Conservation (phyloP, 2,329 filamentous ascomycete genomes). For the Calonectria pteridis region DNA sequence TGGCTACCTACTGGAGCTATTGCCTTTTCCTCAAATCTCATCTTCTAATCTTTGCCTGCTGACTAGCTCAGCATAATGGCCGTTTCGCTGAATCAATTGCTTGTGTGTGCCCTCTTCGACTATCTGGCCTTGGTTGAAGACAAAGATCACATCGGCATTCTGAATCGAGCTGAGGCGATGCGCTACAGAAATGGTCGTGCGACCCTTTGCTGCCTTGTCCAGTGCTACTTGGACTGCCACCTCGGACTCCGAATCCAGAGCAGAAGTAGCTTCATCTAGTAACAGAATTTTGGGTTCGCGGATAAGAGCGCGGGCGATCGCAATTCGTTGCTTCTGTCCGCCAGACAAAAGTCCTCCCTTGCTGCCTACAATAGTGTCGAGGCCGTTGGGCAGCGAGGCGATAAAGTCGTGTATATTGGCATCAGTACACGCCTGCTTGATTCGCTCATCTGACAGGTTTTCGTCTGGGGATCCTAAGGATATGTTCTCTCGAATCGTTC, state of each 20-base stretch:
- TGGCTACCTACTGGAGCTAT: too few relatives aligned
- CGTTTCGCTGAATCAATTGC: background rate
- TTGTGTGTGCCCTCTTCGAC: background rate
- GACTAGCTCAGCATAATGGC: background rate
- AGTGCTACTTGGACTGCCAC: background rate
- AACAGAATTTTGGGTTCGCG: slow-evolving; percentile 4
- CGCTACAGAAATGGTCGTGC: slow-evolving; percentile 2
- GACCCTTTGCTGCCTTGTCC: slow-evolving; percentile 9
- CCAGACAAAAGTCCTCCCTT: slow-evolving; percentile 9
- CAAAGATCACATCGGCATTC: slow-evolving; percentile 1
- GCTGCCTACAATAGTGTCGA: slow-evolving; percentile 2
- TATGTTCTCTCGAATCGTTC: slow-evolving; percentile 64
- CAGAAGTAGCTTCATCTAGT: slow-evolving; percentile 8
- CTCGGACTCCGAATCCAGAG: slow-evolving; percentile 10
- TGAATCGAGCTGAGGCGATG: slow-evolving; percentile 11
- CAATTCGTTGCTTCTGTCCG: slow-evolving; percentile 12
- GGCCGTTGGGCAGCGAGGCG: background rate
- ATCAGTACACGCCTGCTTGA: slow-evolving; percentile 44
- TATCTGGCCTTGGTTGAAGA: slow-evolving; percentile 2
- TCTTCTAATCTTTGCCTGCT: background rate
- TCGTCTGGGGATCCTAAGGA: slow-evolving; percentile 51
- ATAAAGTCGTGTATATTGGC: slow-evolving; percentile 14
- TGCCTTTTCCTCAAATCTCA: too few relatives aligned
- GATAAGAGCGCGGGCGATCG: slow-evolving; percentile 9
- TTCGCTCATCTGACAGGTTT: slow-evolving; percentile 48